Conservation (phyloP, 2,329 filamentous ascomycete species). For the Sporothrix mexicana region DNA sequence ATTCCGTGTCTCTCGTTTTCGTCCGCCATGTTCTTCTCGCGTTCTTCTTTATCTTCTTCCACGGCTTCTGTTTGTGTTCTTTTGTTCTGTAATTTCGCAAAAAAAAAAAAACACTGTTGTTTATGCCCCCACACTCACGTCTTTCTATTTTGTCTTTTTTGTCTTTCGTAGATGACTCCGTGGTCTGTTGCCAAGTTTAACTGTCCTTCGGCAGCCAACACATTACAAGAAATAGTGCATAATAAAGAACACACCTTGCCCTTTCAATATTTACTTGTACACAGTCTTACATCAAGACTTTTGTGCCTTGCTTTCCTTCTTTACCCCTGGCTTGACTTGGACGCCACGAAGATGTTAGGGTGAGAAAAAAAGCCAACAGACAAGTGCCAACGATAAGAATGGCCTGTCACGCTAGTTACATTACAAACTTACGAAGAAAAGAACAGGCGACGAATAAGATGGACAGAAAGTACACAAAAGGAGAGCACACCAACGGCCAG, state of each 20-base stretch:
- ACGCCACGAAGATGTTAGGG: not conserved
- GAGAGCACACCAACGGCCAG: not conserved
- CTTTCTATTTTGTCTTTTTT: not conserved
- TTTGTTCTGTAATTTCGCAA: not conserved
- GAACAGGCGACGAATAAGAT: too few species aligned
- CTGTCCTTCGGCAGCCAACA: too few species aligned
- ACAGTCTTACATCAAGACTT: too few species aligned
- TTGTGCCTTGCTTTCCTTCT: not conserved
- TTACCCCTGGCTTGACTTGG: not conserved
- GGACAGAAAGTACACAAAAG: not conserved
- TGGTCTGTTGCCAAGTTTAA: not conserved
- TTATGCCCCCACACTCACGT: not conserved
- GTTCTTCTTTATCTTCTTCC: not conserved
- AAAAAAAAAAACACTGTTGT: not conserved
- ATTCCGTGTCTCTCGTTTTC: not conserved
- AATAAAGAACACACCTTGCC: not conserved
- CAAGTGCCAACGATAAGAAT: not conserved
- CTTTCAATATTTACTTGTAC: not conserved
- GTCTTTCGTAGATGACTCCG: too few species aligned
- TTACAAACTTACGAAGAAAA: too few species aligned
- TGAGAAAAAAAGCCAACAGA: not conserved
- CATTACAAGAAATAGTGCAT: not conserved
- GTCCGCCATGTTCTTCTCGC: not conserved
- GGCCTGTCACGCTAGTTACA: slow-evolving; percentile 12
- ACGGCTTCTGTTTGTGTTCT: not conserved